Percentiles rank a stretch among this genome's conserved stretches.
Evolutionary conservation across 163 green algal species (phyloP).

Genomic region (Trebouxiophyceae sp.): DNA sequence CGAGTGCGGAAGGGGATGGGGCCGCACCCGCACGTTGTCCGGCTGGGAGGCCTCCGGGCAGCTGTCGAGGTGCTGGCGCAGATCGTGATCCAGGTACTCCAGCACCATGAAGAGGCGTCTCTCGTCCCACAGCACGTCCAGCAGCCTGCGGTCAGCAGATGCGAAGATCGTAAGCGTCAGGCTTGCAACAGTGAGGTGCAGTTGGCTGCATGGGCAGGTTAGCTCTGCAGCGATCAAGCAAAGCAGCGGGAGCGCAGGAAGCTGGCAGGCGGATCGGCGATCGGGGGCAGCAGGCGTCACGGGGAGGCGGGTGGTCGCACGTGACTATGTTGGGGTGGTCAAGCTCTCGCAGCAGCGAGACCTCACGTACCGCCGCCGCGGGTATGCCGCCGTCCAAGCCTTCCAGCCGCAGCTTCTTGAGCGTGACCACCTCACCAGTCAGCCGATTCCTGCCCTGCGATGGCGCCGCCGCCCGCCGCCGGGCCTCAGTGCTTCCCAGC

Average conservation of each 20-base stretch:
- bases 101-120: conserved; percentile 73
- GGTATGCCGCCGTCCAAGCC: conserved; percentile 71
- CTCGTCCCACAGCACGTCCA: conserved; percentile 53
- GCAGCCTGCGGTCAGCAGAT: conserved; percentile 32
- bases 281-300: neutral
- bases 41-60: conserved; percentile 11
- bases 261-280: neutral
- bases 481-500: too few species aligned
- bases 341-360: conserved; percentile 78
- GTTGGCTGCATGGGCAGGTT: neutral
- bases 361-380: conserved; percentile 72
- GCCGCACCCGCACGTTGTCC: conserved; percentile 31
- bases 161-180: neutral
- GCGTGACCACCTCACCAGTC: conserved; percentile 49
- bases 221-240: neutral
- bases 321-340: conserved; percentile 77
- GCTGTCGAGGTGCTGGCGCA: conserved; percentile 48
- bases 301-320: conserved; percentile 9
- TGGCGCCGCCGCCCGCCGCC: too few species aligned
- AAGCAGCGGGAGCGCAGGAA: neutral
- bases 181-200: neutral
- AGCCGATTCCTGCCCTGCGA: conserved; percentile 54
- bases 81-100: conserved; percentile 76
- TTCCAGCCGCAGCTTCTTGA: conserved; percentile 82
- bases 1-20: neutral